These are phyloP conservation scores for Lentinula sp. DNA, from an alignment of 768 basidiomycete genomes.

Conservation along the genomic window DNA sequence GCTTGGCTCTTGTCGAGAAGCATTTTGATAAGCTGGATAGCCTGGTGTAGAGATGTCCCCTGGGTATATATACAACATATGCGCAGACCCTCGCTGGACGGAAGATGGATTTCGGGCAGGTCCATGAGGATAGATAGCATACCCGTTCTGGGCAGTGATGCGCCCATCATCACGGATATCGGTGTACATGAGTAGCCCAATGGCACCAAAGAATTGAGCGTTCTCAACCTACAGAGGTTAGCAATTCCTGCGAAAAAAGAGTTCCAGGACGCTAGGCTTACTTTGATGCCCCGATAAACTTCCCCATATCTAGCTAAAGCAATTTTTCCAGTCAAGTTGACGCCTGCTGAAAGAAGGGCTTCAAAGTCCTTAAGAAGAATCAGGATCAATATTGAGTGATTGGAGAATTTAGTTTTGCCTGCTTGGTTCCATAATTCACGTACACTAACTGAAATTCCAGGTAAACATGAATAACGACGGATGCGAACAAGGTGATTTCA, in stretches of 20 bases:
- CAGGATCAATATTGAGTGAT: not conserved
- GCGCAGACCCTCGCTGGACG: conserved; percentile 82
- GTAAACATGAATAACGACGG: conserved; percentile 11
- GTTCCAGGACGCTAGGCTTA: conserved; percentile 11
- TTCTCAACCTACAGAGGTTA: conserved; percentile 13
- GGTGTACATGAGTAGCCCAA: conserved; percentile 50
- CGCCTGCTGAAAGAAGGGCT: conserved; percentile 29
- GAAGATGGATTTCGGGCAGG: conserved; percentile 83
- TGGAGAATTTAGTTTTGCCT: conserved; percentile 30
- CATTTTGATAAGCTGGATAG: conserved; percentile 79
- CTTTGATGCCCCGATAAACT: conserved; percentile 9
- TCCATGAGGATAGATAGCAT: conserved; percentile 67
- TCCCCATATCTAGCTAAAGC: conserved; percentile 26
- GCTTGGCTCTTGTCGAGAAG: conserved; percentile 50
- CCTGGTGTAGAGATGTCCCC: conserved; percentile 87
- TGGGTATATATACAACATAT: conserved; percentile 60
- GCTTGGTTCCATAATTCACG: conserved; percentile 63
- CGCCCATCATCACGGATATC: conserved; percentile 60
- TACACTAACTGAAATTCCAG: conserved; percentile 43
- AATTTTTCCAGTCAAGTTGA: conserved; percentile 47
- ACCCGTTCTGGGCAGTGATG: conserved; percentile 51
- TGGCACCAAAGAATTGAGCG: conserved; percentile 47
- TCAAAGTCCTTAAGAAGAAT: conserved; percentile 31
- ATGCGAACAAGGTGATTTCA: not conserved
- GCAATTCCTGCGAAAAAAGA: too few species aligned